phyloP scores from a whole-genome alignment of 345 rosid species.

The Streptanthus diversifolius region DNA sequence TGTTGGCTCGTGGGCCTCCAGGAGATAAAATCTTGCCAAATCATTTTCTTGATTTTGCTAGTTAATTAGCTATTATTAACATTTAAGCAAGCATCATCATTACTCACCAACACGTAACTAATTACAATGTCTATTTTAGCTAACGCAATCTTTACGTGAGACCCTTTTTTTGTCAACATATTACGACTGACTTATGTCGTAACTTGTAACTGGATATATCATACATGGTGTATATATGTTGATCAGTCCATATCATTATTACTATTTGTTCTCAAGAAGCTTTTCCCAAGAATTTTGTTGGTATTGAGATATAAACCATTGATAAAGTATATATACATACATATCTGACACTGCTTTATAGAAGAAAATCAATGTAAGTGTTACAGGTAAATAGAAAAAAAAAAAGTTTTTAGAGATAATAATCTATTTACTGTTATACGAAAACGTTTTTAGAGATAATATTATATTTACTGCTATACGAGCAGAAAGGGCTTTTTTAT shows the following conservation, averaged over 20 bases:
- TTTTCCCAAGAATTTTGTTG: background rate
- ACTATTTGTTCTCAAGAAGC: background rate
- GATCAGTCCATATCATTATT: background rate
- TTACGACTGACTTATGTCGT: background rate
- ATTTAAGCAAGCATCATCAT: background rate
- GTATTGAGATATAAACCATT: too few species aligned
- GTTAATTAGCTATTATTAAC: background rate
- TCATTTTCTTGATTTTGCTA: slow-evolving; percentile 23
- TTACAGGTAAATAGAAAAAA: too few species aligned
- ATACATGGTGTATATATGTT: background rate
- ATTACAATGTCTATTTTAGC: background rate
- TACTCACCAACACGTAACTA: slow-evolving; percentile 17
- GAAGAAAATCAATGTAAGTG: too few species aligned
- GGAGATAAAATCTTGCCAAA: slow-evolving; percentile 24
- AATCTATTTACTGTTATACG: too few species aligned
- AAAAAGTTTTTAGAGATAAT: too few species aligned
- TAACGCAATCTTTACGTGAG: background rate
- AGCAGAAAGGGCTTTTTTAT: too few species aligned
- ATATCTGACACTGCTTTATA: background rate
- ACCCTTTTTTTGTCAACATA: background rate
- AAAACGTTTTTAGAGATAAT: too few species aligned
- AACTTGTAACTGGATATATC: background rate
- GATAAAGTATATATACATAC: too few species aligned
- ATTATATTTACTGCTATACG: too few species aligned
- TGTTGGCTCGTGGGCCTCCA: slow-evolving; percentile 27